Evolutionary conservation across 371 early-diverging fungal species (phyloP).

Genomic region (Nosema muscidifuracis): DNA sequence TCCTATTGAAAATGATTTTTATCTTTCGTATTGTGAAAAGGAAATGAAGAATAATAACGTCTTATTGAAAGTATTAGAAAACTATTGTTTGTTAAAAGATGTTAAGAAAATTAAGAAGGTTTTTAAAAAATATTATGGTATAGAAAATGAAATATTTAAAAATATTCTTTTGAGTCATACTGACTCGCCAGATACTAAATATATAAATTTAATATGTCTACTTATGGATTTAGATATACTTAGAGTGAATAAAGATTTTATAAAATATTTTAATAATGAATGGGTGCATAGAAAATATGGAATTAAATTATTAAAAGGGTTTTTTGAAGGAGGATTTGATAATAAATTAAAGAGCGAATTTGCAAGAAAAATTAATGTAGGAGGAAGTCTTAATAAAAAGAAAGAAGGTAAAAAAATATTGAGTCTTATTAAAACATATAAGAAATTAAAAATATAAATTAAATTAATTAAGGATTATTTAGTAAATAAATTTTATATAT

Average conservation of each 20-base stretch:
- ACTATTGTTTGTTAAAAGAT: not conserved
- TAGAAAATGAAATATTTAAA: constrained; percentile 14
- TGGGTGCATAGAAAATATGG: constrained; percentile 30
- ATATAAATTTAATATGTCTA: constrained; percentile 16
- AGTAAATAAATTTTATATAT: too few species aligned
- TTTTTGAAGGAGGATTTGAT: constrained; percentile 20
- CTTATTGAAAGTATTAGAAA: constrained; percentile 14
- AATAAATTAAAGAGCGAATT: constrained; percentile 12
- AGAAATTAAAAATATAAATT: not conserved
- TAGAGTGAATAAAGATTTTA: constrained; percentile 21
- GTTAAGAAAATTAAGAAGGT: constrained; percentile 16
- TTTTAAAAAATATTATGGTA: constrained; percentile 6
- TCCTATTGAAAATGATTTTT: constrained; percentile 18
- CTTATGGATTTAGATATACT: constrained; percentile 24
- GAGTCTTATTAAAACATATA: not conserved
- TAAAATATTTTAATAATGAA: not conserved
- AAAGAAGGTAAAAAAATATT: constrained; percentile 4
- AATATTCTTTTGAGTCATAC: constrained; percentile 2
- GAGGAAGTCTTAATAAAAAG: not conserved
- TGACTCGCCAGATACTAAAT: constrained; percentile 27
- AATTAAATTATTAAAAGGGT: constrained; percentile 12
- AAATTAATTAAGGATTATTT: too few species aligned
- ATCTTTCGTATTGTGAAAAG: not conserved
- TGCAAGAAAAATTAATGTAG: not conserved
- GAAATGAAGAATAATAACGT: constrained; percentile 47